Base-by-base conservation (phyloP, 2,329 filamentous ascomycete species). In the Fusarium equiseti region DNA sequence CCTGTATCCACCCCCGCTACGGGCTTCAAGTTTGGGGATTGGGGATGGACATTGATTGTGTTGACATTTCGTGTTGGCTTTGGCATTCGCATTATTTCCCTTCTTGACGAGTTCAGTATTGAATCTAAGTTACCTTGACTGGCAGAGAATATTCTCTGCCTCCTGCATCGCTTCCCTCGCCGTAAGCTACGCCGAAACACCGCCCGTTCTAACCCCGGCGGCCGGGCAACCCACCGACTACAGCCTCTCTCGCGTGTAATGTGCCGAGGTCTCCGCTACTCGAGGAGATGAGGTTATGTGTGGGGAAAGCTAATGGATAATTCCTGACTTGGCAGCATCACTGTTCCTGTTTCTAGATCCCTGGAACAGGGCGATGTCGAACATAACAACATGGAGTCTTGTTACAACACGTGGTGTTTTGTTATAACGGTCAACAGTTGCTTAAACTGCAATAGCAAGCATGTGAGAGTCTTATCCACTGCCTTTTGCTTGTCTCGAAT, bases 181-280 rank as follows among this genome's bases (percentile, higher is more conserved):
- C 68, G 64, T 45, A 57, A 76, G 72, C 72, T 76, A 71, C 64
- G 64, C 74, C 74, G 74, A 76, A 70, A 60, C 52, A 63, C 73
- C 71, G 71, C 56, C 63, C 45, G 44, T 52, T 55, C 49, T 50
- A 53, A 58, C 52, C 53, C 66, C 55, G 63, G 59, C 66, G 70
- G 44, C 72, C 73, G 73, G 73, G 56, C 73, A 72, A 75, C 61
- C 58, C 64, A 65, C 73, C 73, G 73, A 66, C 48, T 44, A 65
- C 57, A 56, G 24, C 55, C 62, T 58, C 62, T 55, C 60, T 70
- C 54, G 51, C 49, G 31, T 67, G 31, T 61, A 51, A 65, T 65
- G 68, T 75, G 68, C 74, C 74, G 74, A 76, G 74, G 74, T 75
- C 72, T 71, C 73, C 73, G 70, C 72, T 43, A 55, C 40, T 55